phyloP scores from a whole-genome alignment of 1,139 yeast species.

The Pichia sp. region DNA sequence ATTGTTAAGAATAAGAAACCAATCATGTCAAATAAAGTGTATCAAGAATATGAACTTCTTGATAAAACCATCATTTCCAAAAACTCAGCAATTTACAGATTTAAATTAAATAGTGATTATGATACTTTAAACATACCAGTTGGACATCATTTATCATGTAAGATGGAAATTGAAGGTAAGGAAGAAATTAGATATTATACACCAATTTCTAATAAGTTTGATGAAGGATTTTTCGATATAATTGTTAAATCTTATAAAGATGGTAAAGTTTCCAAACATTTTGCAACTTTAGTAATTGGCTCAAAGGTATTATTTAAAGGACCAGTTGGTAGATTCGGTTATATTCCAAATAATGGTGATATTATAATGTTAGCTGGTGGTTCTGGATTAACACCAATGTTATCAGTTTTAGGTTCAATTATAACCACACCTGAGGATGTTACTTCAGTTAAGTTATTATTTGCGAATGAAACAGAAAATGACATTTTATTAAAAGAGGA shows the following conservation, averaged over 20 bases:
- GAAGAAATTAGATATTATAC: slow-evolving; percentile 66
- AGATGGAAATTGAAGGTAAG: slow-evolving; percentile 46
- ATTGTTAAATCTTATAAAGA: slow-evolving; percentile 66
- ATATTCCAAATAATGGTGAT: slow-evolving; percentile 52
- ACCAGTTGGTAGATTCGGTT: slow-evolving; percentile 64
- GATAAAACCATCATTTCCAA: slow-evolving; percentile 67
- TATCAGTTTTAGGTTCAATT: slow-evolving; percentile 58
- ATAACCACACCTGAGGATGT: slow-evolving; percentile 61
- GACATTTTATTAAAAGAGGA: slow-evolving; percentile 67
- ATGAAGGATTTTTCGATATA: slow-evolving; percentile 66
- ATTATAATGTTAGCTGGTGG: slow-evolving; percentile 78
- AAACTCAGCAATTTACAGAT: slow-evolving; percentile 67
- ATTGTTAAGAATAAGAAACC: slow-evolving; percentile 40
- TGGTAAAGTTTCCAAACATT: slow-evolving; percentile 59
- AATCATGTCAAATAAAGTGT: slow-evolving; percentile 45
- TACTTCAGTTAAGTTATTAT: slow-evolving; percentile 55
- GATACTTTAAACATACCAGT: slow-evolving; percentile 62
- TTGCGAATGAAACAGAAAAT: slow-evolving; percentile 66
- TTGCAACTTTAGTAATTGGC: slow-evolving; percentile 59
- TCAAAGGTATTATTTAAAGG: slow-evolving; percentile 67
- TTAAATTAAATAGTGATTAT: slow-evolving; percentile 52
- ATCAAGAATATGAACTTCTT: slow-evolving; percentile 60
- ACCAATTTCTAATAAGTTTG: slow-evolving; percentile 66
- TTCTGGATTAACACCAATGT: slow-evolving; percentile 72
- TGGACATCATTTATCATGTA: slow-evolving; percentile 68